Evolutionary conservation across 805 yeast genomes (phyloP).

Genomic region (Candida broadrunensis): DNA sequence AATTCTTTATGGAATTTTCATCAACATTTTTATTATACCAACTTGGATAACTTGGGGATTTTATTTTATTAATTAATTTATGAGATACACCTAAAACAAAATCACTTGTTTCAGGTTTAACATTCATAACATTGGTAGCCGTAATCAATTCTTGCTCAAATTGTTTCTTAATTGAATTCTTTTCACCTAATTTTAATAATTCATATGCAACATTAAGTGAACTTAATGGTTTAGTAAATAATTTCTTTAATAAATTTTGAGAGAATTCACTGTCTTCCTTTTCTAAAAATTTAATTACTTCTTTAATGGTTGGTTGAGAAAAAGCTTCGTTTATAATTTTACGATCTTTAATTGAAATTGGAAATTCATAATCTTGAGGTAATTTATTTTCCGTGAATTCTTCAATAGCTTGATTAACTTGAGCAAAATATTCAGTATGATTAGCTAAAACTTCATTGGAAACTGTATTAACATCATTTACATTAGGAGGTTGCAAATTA

Average conservation of each 20-base stretch:
- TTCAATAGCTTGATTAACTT: slow-evolving; percentile 71
- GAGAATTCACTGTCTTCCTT: slow-evolving; percentile 68
- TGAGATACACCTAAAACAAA: slow-evolving; percentile 69
- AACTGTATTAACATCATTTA: slow-evolving; percentile 25
- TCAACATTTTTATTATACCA: slow-evolving; percentile 21
- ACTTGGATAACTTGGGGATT: slow-evolving; percentile 37
- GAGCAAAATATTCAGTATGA: slow-evolving; percentile 43
- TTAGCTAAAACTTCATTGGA: slow-evolving; percentile 14
- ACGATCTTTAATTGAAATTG: slow-evolving; percentile 54
- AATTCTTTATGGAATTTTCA: slow-evolving; percentile 14
- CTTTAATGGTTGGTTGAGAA: slow-evolving; percentile 48
- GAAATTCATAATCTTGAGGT: slow-evolving; percentile 62
- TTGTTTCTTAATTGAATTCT: slow-evolving; percentile 59
- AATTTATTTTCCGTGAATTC: slow-evolving; percentile 66
- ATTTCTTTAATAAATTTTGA: slow-evolving; percentile 47
- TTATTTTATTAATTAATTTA: slow-evolving; percentile 59
- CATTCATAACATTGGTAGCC: slow-evolving; percentile 70
- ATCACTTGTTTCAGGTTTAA: slow-evolving; percentile 49
- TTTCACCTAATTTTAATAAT: slow-evolving; percentile 59
- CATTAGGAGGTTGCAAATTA: slow-evolving; percentile 48
- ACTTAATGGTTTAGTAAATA: slow-evolving; percentile 70
- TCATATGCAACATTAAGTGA: slow-evolving; percentile 72
- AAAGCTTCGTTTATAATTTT: slow-evolving; percentile 69
- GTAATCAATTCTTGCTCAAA: slow-evolving; percentile 69
- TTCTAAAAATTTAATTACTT: slow-evolving; percentile 51